Evolutionary conservation across 768 basidiomycete genomes (phyloP).

Genomic region (Lactarius indigo): DNA sequence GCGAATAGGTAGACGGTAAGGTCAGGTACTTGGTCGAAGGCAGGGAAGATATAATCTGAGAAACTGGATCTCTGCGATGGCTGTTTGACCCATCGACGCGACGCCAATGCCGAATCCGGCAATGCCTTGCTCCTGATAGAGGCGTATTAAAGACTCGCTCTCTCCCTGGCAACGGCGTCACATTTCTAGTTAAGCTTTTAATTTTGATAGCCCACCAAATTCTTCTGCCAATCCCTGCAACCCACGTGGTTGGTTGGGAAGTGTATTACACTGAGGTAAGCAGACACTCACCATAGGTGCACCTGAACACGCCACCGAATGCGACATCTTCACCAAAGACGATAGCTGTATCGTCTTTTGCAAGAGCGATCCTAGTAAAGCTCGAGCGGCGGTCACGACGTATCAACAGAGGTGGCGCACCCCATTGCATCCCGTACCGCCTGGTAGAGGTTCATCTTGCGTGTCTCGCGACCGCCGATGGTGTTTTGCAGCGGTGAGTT

Average conservation of each 20-base stretch:
- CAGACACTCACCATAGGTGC: constrained; percentile 68
- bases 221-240: constrained; percentile 84
- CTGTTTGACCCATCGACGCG: constrained; percentile 90
- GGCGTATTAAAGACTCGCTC: constrained; percentile 97
- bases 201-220: constrained; percentile 56
- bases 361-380: constrained; percentile 62
- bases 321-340: constrained; percentile 92
- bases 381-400: constrained; percentile 4
- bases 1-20: background rate
- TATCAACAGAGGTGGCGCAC: constrained; percentile 36
- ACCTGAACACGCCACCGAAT: constrained; percentile 93
- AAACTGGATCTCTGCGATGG: constrained; percentile 95
- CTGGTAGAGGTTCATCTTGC: constrained; percentile 96
- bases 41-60: constrained; percentile 88
- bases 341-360: constrained; percentile 82
- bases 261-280: background rate
- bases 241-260: background rate
- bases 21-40: constrained; percentile 81
- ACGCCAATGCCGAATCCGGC: constrained; percentile 92
- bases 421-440: constrained; percentile 89
- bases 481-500: constrained; percentile 42
- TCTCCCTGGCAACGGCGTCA: constrained; percentile 47
- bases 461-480: constrained; percentile 76
- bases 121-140: constrained; percentile 87
- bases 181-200: background rate